Base-by-base conservation (phyloP, 164 flowering plant species). In the Euptelea pleiosperma region DNA sequence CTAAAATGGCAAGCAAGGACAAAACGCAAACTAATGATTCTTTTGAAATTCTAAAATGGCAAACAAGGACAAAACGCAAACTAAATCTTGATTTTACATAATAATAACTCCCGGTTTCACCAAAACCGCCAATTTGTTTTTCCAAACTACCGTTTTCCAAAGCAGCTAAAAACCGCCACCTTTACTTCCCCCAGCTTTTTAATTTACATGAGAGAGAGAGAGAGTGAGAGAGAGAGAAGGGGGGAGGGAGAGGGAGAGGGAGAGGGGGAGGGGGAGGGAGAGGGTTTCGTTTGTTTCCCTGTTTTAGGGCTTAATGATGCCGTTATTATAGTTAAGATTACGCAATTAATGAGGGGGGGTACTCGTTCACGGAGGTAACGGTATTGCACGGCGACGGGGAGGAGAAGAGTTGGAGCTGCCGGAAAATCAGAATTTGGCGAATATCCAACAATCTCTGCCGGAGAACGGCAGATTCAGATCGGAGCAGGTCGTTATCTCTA, bases 401-500 rank as follows among this genome's bases (percentile, higher is more conserved):
- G 4, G 77, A 25, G 19, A 58, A 57, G 6, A 71, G 83, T 24
- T 76, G 82, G 16, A 79, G 75, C 52, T 76, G 77, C 63, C 75
- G 72, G 37, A 69, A 53, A 24, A 64, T n/a, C 66, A 83, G 55
- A 14, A 72, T 52, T 61, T 74, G 77, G 26, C 68, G 73, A 31
- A 85, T 67, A 30, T 78, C 76, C 52, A 75, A 68, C 40, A 87
- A 61, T 40, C 70, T 77, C 6, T 65, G 77, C 5, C 69, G 76
- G 52, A 85, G 82, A 34, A 56, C n/a, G 16, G 15, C 54, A 10
- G 69, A 61, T 35, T 89, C 90, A 1, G 76, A 65, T 19, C 50
- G 69, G 45, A 89, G 83, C 66, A 67, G 69, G n/a, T 72, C 74
- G 69, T 85, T 87, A 0, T 87, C 86, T 8, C 46, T 65, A 44